These are phyloP conservation scores for Dactylellina sp. DNA, from an alignment of 2,329 filamentous ascomycete genomes.

Conservation along the genomic window DNA sequence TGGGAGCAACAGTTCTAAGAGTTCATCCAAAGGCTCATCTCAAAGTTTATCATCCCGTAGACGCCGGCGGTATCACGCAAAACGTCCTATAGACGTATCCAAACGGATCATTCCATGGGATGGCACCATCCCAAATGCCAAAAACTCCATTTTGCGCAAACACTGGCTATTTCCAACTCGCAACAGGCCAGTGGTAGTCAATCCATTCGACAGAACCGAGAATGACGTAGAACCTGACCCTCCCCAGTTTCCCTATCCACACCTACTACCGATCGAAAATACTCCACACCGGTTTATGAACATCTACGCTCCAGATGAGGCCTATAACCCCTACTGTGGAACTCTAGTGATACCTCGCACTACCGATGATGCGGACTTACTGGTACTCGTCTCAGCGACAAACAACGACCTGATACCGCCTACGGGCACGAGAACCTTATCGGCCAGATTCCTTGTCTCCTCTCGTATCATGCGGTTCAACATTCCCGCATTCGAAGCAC, in stretches of 20 bases:
- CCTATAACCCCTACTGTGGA: neutral
- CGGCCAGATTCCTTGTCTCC: conserved; percentile 32
- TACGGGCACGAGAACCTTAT: neutral
- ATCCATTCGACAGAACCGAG: neutral
- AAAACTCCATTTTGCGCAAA: neutral
- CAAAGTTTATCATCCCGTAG: neutral
- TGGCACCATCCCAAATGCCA: conserved; percentile 8
- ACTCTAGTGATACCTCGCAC: conserved; percentile 30
- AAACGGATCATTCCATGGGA: conserved; percentile 20
- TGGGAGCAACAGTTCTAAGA: neutral
- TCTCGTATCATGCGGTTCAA: conserved; percentile 1
- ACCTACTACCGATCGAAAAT: conserved; percentile 5
- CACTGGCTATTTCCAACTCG: conserved; percentile 22
- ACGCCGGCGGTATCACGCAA: neutral
- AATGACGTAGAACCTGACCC: conserved; percentile 8
- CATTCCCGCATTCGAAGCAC: conserved; percentile 19
- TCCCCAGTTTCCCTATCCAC: neutral
- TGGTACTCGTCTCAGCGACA: conserved; percentile 12
- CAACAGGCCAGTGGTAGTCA: neutral
- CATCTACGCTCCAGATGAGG: neutral
- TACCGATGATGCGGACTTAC: conserved; percentile 5
- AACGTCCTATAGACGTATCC: conserved; percentile 2
- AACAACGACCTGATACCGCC: neutral
- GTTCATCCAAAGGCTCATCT: neutral
- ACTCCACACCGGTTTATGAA: neutral